A percentile compares a stretch with the other conserved stretches of the same genome.
phyloP scores from a whole-genome alignment of 768 basidiomycete genomes.

The Porpolomopsis calyptriformis region DNA sequence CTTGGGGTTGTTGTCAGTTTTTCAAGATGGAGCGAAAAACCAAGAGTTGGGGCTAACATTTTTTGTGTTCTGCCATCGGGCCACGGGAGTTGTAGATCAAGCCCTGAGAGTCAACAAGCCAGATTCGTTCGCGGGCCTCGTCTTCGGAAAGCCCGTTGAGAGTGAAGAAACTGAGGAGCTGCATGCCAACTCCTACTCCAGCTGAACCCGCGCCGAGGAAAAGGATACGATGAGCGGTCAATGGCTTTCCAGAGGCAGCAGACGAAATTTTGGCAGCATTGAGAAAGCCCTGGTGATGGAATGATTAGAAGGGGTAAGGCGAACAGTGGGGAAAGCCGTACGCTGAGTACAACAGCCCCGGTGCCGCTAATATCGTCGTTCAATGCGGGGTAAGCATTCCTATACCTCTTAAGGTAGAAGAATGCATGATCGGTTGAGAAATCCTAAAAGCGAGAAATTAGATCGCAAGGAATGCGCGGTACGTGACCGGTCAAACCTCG shows the following conservation, averaged over 20 bases:
- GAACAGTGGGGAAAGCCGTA: background rate
- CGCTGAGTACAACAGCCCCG: conserved; percentile 84
- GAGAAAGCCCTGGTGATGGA: conserved; percentile 43
- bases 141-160: conserved; percentile 65
- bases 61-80: conserved; percentile 71
- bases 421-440: conserved; percentile 91
- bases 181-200: conserved; percentile 86
- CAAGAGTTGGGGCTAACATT: conserved; percentile 37
- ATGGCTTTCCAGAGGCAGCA: conserved; percentile 53
- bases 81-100: conserved; percentile 71
- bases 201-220: conserved; percentile 91
- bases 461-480: background rate
- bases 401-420: conserved; percentile 67
- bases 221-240: conserved; percentile 71
- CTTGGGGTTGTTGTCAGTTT: conserved; percentile 28
- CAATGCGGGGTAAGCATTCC: conserved; percentile 67
- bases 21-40: conserved; percentile 1
- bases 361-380: conserved; percentile 91
- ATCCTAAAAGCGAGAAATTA: conserved; percentile 56
- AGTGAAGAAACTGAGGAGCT: conserved; percentile 83
- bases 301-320: background rate
- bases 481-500: conserved; percentile 34
- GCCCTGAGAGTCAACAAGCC: conserved; percentile 79
- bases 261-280: conserved; percentile 76
- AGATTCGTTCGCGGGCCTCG: conserved; percentile 69